Conservation (phyloP, 148 eudicot genomes). For the Pharnaceum exiguum region DNA sequence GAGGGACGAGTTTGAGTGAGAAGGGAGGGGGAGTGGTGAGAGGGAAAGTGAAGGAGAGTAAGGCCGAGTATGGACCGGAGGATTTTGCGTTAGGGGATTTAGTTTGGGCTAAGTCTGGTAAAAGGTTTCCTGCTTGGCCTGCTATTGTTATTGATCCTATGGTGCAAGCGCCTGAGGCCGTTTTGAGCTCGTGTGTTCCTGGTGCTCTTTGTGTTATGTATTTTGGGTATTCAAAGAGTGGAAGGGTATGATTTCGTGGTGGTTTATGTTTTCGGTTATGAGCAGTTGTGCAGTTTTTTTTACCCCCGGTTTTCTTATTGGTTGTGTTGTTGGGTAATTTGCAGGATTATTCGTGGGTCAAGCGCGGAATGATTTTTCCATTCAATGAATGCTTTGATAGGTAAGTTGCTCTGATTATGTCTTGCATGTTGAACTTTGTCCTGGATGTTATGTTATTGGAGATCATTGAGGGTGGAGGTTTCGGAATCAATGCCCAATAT, state of each 20-base stretch:
- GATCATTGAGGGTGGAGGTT: neutral
- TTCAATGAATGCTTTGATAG: slow-evolving; percentile 72
- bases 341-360: slow-evolving; percentile 97
- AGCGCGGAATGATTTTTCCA: slow-evolving; percentile 90
- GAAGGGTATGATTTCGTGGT: slow-evolving; percentile 43
- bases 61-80: slow-evolving; percentile 34
- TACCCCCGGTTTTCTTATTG: neutral
- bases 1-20: slow-evolving; percentile 19
- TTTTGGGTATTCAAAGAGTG: slow-evolving; percentile 54
- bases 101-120: slow-evolving; percentile 73
- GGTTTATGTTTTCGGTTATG: neutral
- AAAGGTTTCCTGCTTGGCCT: slow-evolving; percentile 71
- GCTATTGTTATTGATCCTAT: slow-evolving; percentile 61
- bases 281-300: neutral
- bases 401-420: slow-evolving; percentile 29
- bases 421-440: neutral
- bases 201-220: slow-evolving; percentile 63
- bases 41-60: slow-evolving; percentile 24
- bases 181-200: slow-evolving; percentile 51
- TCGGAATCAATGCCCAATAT: too few relatives aligned
- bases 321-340: neutral
- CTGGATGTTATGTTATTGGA: neutral
- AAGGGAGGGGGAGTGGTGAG: slow-evolving; percentile 16
- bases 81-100: slow-evolving; percentile 57
- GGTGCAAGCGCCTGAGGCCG: slow-evolving; percentile 53